These are phyloP conservation scores for Aureobasidium leucospermi DNA, from an alignment of 2,329 filamentous ascomycete genomes.

Conservation along the genomic window DNA sequence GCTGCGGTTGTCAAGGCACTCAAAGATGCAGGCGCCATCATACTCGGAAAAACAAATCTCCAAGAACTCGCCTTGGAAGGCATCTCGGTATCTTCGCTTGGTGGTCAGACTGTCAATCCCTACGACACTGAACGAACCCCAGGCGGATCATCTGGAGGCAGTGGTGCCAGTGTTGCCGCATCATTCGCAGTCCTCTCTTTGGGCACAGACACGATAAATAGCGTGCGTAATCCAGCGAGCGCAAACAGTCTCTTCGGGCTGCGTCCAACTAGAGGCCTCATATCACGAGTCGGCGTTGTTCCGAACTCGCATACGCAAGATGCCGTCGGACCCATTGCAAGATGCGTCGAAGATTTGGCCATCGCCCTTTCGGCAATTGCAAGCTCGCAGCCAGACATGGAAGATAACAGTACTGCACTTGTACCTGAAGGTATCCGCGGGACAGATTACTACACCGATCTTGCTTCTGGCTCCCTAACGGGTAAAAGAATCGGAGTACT, in stretches of 20 bases:
- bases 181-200: slow-evolving; percentile 48
- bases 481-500: slow-evolving; percentile 44
- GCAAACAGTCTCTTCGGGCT: slow-evolving; percentile 55
- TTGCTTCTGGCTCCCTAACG: slow-evolving; percentile 30
- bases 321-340: slow-evolving; percentile 25
- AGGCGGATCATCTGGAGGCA: slow-evolving; percentile 57
- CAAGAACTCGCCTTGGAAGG: slow-evolving; percentile 60
- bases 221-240: slow-evolving; percentile 53
- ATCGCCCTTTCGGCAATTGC: slow-evolving; percentile 33
- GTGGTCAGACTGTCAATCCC: slow-evolving; percentile 58
- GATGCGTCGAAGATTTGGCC: slow-evolving; percentile 27
- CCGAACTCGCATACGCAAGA: slow-evolving; percentile 28
- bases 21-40: slow-evolving; percentile 27
- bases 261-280: slow-evolving; percentile 37
- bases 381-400: slow-evolving; percentile 42
- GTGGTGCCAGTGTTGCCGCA: slow-evolving; percentile 52
- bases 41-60: slow-evolving; percentile 33
- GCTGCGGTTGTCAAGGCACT: slow-evolving; percentile 24
- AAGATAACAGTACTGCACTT: slow-evolving; percentile 47
- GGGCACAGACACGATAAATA: slow-evolving; percentile 46
- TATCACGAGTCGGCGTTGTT: slow-evolving; percentile 24
- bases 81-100: slow-evolving; percentile 53
- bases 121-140: slow-evolving; percentile 60
- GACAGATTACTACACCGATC: slow-evolving; percentile 40
- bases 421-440: slow-evolving; percentile 35